A percentile compares a stretch with the other conserved stretches of the same genome.
Evolutionary conservation across 495 filamentous ascomycete species (phyloP).

Genomic region (Podospora bellae-mahoneyi): DNA sequence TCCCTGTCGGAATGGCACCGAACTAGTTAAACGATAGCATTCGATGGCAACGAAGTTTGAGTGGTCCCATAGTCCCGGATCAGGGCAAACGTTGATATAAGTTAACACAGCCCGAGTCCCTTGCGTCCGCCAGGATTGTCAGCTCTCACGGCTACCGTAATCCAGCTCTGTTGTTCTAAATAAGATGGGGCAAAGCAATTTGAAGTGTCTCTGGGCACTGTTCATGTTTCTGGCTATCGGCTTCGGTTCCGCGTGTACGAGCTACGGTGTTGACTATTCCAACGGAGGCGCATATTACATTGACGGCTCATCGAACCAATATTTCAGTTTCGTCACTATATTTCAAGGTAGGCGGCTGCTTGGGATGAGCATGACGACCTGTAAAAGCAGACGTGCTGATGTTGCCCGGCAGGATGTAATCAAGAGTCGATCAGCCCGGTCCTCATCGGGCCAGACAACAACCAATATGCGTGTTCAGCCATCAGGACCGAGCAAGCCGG

Average conservation of each 20-base stretch:
- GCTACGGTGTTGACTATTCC: slow-evolving; percentile 44
- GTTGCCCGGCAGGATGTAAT: slow-evolving; percentile 30
- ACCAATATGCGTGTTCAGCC: slow-evolving; percentile 38
- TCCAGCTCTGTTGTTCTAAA: not conserved
- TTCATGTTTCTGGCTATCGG: slow-evolving; percentile 27
- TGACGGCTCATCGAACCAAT: slow-evolving; percentile 39
- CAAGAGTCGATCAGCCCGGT: slow-evolving; percentile 41
- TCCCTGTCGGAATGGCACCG: slow-evolving; percentile 2
- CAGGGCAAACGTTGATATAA: not conserved
- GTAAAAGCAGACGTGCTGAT: slow-evolving; percentile 10
- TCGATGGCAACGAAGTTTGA: not conserved
- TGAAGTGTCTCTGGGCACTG: slow-evolving; percentile 26
- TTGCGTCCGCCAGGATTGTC: not conserved
- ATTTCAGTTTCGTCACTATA: slow-evolving; percentile 42
- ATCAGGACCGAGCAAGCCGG: slow-evolving; percentile 39
- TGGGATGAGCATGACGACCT: not conserved
- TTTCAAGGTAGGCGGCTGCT: slow-evolving; percentile 36
- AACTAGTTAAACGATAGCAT: not conserved
- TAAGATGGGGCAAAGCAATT: slow-evolving; percentile 20
- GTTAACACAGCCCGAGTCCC: not conserved
- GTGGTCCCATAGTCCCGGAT: not conserved
- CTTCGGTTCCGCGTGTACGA: slow-evolving; percentile 35
- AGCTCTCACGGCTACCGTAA: too few relatives aligned
- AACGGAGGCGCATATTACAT: slow-evolving; percentile 44
- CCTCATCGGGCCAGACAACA: slow-evolving; percentile 36